These are phyloP conservation scores for Umbelopsis ramanniana DNA, from an alignment of 192 early-diverging fungal species.

Conservation along the genomic window DNA sequence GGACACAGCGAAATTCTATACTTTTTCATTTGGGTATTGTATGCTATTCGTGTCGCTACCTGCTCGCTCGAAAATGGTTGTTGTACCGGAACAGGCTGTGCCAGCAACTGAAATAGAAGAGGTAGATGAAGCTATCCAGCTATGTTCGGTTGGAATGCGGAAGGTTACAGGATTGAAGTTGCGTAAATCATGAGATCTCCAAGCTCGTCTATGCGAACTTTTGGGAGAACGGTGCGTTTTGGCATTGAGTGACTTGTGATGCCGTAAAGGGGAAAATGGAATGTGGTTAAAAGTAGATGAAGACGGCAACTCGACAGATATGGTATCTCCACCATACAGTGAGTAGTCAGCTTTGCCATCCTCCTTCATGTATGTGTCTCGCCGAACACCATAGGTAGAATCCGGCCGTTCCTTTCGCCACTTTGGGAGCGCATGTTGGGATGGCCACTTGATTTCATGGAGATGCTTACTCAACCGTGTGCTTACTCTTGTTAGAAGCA, in stretches of 20 bases:
- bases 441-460: conserved; percentile 2
- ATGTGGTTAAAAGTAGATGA: neutral
- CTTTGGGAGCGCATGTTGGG: neutral
- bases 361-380: neutral
- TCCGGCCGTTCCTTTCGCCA: neutral
- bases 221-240: neutral
- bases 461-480: neutral
- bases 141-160: too few relatives aligned
- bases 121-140: neutral
- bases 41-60: neutral
- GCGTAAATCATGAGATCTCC: conserved; percentile 9
- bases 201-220: neutral
- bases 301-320: neutral
- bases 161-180: conserved; percentile 1
- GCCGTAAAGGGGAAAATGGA: neutral
- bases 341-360: conserved; percentile 15
- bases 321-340: neutral
- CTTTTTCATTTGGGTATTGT: too few relatives aligned
- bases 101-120: neutral
- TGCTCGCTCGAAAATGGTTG: neutral
- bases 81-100: neutral
- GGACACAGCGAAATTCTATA: too few relatives aligned
- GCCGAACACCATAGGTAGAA: neutral
- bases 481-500: neutral
- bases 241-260: conserved; percentile 3